Evolutionary conservation across 208 protist genomes (phyloP).

Genomic region (Polymyxa betae): DNA sequence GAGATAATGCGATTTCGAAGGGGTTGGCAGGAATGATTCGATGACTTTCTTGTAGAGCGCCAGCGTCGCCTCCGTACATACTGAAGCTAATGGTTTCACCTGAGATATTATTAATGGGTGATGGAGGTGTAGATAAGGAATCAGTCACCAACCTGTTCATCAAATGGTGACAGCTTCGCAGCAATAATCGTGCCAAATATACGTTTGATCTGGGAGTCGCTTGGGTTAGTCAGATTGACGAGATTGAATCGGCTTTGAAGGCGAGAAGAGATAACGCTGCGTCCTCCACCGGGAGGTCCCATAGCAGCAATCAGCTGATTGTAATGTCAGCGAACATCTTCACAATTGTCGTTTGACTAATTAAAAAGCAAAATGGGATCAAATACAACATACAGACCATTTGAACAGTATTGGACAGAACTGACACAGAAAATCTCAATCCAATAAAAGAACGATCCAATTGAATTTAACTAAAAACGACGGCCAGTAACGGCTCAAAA

Average conservation of each 20-base stretch:
- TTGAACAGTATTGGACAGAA: too few relatives aligned
- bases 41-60: conserved; percentile 89
- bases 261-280: conserved; percentile 87
- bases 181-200: conserved; percentile 94
- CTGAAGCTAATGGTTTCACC: conserved; percentile 84
- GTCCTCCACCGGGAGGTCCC: conserved; percentile 87
- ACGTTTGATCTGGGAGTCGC: conserved; percentile 80
- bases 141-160: conserved; percentile 73
- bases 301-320: conserved; percentile 84
- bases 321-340: too few relatives aligned
- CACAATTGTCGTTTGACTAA: too few relatives aligned
- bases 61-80: conserved; percentile 88
- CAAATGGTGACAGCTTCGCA: conserved; percentile 85
- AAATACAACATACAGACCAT: too few relatives aligned
- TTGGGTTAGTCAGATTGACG: conserved; percentile 92
- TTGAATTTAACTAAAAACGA: too few relatives aligned
- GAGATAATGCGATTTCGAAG: conserved; percentile 95
- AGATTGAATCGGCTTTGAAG: conserved; percentile 91
- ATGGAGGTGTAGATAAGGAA: neutral
- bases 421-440: too few relatives aligned
- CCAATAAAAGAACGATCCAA: too few relatives aligned
- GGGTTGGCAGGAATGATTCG: conserved; percentile 89
- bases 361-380: too few relatives aligned
- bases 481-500: neutral
- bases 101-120: neutral